Percentiles rank a stretch among this genome's conserved stretches.
Evolutionary conservation across 208 protist species (phyloP).

Genomic region (Porcisia hertigi): DNA sequence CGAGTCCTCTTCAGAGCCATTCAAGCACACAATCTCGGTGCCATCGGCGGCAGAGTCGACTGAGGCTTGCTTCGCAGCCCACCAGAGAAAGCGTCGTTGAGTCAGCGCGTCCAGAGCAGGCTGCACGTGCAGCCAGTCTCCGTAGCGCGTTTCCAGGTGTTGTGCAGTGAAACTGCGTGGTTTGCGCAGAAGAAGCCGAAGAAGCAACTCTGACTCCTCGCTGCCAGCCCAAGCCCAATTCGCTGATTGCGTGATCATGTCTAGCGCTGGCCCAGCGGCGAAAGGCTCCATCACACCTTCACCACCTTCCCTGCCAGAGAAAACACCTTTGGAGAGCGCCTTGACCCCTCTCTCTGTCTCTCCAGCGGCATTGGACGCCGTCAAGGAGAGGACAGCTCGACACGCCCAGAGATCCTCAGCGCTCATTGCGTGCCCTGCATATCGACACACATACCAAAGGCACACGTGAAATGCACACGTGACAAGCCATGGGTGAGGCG

Average conservation of each 20-base stretch:
- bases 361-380: neutral
- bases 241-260: neutral
- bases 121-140: constrained; percentile 53
- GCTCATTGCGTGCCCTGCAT: constrained; percentile 36
- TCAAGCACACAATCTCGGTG: neutral
- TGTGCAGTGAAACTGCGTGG: constrained; percentile 38
- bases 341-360: neutral
- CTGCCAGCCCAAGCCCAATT: constrained; percentile 18
- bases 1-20: neutral
- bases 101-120: constrained; percentile 31
- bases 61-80: neutral
- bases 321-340: neutral
- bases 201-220: constrained; percentile 60
- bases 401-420: constrained; percentile 35
- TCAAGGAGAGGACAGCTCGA: constrained; percentile 27
- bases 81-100: constrained; percentile 26
- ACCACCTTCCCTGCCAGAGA: neutral
- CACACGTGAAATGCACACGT: constrained; percentile 58
- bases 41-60: neutral
- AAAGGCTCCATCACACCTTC: neutral
- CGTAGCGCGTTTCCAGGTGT: constrained; percentile 55
- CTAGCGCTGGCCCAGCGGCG: neutral
- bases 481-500: constrained; percentile 33
- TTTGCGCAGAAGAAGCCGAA: constrained; percentile 54
- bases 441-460: constrained; percentile 55